Percentiles rank a stretch among this genome's conserved stretches.
phyloP scores from a whole-genome alignment of 2,329 filamentous ascomycete species.

The Plectosphaerella sp. region DNA sequence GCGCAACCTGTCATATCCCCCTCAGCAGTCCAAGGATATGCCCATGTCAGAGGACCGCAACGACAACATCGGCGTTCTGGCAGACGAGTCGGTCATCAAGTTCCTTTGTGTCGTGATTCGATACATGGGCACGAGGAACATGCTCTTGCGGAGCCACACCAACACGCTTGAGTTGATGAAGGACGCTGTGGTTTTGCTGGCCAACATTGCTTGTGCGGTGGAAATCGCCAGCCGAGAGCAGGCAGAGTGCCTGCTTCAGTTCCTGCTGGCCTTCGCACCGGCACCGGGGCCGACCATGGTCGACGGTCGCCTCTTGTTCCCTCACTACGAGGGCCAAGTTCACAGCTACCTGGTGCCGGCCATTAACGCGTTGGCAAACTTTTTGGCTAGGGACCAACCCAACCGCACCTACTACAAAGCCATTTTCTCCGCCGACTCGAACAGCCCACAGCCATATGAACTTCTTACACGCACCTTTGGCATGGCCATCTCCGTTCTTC shows the following conservation, averaged over 20 bases:
- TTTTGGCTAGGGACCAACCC: conserved; percentile 88
- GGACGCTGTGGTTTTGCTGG: conserved; percentile 82
- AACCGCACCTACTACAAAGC: conserved; percentile 81
- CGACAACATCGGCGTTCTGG: conserved; percentile 67
- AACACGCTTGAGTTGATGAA: conserved; percentile 98
- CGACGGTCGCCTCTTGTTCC: conserved; percentile 62
- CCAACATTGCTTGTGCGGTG: conserved; percentile 78
- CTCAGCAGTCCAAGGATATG: conserved; percentile 27
- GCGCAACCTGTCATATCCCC: conserved; percentile 83
- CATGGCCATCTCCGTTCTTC: conserved; percentile 79
- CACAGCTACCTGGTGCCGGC: conserved; percentile 89
- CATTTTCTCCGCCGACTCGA: conserved; percentile 72
- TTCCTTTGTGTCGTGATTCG: conserved; percentile 81
- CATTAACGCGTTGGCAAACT: conserved; percentile 84
- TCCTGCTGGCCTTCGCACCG: conserved; percentile 86
- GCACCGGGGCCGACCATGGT: conserved; percentile 60
- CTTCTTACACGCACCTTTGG: conserved; percentile 84
- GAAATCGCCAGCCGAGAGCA: conserved; percentile 84
- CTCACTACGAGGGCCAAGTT: conserved; percentile 71
- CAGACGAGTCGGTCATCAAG: conserved; percentile 72
- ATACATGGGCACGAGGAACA: conserved; percentile 82
- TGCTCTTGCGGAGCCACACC: conserved; percentile 73
- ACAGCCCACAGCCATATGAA: conserved; percentile 63
- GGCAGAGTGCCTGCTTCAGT: conserved; percentile 79
- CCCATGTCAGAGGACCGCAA: not conserved